Conservation (phyloP, 306 rosid species). For the Glycine soja region DNA sequence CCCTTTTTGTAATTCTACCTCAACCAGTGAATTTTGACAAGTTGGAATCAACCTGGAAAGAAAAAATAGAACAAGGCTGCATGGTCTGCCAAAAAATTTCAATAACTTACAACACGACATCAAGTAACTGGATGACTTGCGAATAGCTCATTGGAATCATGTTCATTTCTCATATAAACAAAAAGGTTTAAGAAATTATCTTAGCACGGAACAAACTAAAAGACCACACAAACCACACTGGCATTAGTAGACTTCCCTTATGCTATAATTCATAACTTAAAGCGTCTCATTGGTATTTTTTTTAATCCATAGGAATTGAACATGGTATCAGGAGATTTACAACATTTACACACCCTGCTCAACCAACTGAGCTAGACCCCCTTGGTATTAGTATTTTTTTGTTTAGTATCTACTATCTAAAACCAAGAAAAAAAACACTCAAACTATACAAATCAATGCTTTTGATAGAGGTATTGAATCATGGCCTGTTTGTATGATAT, state of each 20-base stretch:
- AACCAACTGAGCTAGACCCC: too few relatives aligned
- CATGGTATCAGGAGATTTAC: too few relatives aligned
- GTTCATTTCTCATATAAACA: not conserved
- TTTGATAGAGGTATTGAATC: slow-evolving; percentile 1
- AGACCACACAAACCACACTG: too few relatives aligned
- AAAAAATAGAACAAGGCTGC: slow-evolving; percentile 15
- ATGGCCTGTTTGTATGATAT: slow-evolving; percentile 7
- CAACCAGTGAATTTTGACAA: slow-evolving; percentile 25
- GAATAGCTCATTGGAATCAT: slow-evolving; percentile 6
- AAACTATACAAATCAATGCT: too few relatives aligned
- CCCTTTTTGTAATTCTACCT: slow-evolving; percentile 3
- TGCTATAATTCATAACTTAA: not conserved
- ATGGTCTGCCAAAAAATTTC: slow-evolving; percentile 15
- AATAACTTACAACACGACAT: not conserved
- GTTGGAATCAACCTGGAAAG: slow-evolving; percentile 27
- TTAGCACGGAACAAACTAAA: too few relatives aligned
- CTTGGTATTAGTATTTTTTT: too few relatives aligned
- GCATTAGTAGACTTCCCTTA: too few relatives aligned
- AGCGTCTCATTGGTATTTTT: not conserved
- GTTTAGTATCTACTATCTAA: too few relatives aligned
- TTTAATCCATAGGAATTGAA: too few relatives aligned
- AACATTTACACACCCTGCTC: too few relatives aligned
- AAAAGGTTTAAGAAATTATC: too few relatives aligned
- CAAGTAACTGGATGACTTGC: not conserved
- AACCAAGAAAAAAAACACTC: too few relatives aligned